Conservation (phyloP, 2,329 filamentous ascomycete genomes). For the Neophaeococcomyces mojaviensis region DNA sequence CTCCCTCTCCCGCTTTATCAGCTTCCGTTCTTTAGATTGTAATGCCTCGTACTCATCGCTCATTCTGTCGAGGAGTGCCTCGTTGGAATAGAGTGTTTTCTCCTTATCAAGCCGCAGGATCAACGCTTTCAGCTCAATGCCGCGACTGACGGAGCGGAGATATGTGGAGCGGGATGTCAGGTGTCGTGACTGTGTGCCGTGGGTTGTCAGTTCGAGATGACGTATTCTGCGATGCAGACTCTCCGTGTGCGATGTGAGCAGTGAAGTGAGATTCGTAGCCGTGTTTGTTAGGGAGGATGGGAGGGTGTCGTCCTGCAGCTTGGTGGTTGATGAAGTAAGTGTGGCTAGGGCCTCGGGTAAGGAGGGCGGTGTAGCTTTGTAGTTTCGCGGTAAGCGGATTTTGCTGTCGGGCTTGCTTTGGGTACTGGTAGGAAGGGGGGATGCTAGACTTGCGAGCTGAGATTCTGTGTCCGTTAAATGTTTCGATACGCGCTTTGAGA, state of each 20-base stretch:
- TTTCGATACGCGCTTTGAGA: neutral
- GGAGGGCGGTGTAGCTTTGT: conserved; percentile 1
- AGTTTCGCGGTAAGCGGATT: too few relatives aligned
- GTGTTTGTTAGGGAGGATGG: conserved; percentile 7
- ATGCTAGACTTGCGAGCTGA: neutral
- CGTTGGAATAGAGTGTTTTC: neutral
- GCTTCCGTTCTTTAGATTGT: conserved; percentile 30
- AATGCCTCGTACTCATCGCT: conserved; percentile 32
- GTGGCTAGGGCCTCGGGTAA: neutral
- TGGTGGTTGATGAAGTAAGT: neutral
- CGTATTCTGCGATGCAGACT: conserved; percentile 10
- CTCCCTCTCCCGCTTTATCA: conserved; percentile 27
- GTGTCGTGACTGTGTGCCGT: conserved; percentile 18
- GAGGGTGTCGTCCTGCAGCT: conserved; percentile 8
- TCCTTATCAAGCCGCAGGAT: conserved; percentile 14
- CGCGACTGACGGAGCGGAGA: conserved; percentile 15
- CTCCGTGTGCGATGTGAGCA: conserved; percentile 9
- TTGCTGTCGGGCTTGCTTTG: neutral
- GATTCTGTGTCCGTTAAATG: neutral
- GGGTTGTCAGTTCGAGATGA: conserved; percentile 18
- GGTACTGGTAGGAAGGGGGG: neutral
- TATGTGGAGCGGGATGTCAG: conserved; percentile 9
- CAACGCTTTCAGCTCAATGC: conserved; percentile 17
- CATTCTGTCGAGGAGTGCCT: neutral
- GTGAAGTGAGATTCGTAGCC: conserved; percentile 2